Evolutionary conservation across 306 rosid genomes (phyloP).

Genomic region (Lathyrus sativus): DNA sequence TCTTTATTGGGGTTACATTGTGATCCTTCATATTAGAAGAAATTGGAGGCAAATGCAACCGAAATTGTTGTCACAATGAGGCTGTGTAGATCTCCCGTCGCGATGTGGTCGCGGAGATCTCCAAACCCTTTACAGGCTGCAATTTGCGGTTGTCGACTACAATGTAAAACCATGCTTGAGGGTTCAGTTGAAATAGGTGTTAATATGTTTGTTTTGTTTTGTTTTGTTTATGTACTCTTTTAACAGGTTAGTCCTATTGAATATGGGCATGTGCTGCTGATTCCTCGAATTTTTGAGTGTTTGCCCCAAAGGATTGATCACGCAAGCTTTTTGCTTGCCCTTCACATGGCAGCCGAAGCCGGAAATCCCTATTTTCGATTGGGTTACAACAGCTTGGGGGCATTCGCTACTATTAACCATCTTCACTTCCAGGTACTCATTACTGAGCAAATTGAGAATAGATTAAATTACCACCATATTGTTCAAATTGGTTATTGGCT

Average conservation of each 20-base stretch:
- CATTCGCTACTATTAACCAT: constrained; percentile 97
- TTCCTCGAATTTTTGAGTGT: constrained; percentile 80
- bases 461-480: neutral
- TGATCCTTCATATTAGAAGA: neutral
- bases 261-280: constrained; percentile 91
- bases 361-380: constrained; percentile 77
- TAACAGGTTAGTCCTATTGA: constrained; percentile 97
- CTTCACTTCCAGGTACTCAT: constrained; percentile 91
- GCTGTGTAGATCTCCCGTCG: neutral
- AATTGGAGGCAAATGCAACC: neutral
- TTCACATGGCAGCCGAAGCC: constrained; percentile 87
- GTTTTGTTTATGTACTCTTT: constrained; percentile 16
- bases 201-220: neutral
- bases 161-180: constrained; percentile 2
- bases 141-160: neutral
- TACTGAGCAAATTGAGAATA: neutral
- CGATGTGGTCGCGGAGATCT: neutral
- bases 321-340: constrained; percentile 82
- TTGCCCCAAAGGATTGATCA: constrained; percentile 88
- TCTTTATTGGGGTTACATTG: neutral
- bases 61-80: neutral
- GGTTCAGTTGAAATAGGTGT: constrained; percentile 1
- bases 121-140: neutral
- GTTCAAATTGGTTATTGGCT: neutral
- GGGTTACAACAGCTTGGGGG: constrained; percentile 99